Percentiles rank a stretch among this genome's conserved stretches.
Evolutionary conservation across 257 asterid species (phyloP).

Genomic region (Przewalskia tangutica): DNA sequence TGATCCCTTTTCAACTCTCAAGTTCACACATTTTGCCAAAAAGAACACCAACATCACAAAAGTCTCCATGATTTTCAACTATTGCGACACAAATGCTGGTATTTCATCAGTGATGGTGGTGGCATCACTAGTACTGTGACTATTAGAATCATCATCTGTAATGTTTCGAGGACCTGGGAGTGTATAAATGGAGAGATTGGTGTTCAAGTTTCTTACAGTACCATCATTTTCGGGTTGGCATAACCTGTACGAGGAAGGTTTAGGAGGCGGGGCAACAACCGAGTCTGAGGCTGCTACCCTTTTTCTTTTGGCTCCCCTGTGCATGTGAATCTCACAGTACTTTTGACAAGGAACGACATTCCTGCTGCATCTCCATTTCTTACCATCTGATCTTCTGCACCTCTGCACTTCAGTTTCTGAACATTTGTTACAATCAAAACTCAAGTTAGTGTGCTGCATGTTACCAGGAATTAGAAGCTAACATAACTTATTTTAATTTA

Average conservation of each 20-base stretch:
- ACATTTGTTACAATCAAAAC: constrained; percentile 3
- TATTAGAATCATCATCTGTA: constrained; percentile 9
- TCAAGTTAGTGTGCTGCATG: constrained; percentile 6
- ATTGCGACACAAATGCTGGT: constrained; percentile 12
- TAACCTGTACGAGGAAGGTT: not conserved
- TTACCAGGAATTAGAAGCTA: not conserved
- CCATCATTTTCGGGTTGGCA: constrained; percentile 6
- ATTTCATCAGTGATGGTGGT: constrained; percentile 43
- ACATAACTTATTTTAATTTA: not conserved
- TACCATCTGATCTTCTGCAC: constrained; percentile 75
- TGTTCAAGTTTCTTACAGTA: constrained; percentile 35
- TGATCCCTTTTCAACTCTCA: not conserved
- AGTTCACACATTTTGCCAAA: not conserved
- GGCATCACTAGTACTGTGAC: constrained; percentile 48
- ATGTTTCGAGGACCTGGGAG: constrained; percentile 17
- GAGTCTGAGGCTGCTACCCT: constrained; percentile 12
- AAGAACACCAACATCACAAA: not conserved
- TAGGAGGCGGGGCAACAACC: not conserved
- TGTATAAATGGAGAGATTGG: constrained; percentile 24
- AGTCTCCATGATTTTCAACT: not conserved
- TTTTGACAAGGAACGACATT: constrained; percentile 31
- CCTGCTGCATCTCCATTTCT: constrained; percentile 58
- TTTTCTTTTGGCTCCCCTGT: constrained; percentile 47
- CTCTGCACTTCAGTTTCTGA: constrained; percentile 26
- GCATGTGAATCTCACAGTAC: constrained; percentile 54